Percentiles rank a stretch among this genome's conserved stretches.
Evolutionary conservation across 2,329 filamentous ascomycete species (phyloP).

Genomic region (Leptographium procerum): DNA sequence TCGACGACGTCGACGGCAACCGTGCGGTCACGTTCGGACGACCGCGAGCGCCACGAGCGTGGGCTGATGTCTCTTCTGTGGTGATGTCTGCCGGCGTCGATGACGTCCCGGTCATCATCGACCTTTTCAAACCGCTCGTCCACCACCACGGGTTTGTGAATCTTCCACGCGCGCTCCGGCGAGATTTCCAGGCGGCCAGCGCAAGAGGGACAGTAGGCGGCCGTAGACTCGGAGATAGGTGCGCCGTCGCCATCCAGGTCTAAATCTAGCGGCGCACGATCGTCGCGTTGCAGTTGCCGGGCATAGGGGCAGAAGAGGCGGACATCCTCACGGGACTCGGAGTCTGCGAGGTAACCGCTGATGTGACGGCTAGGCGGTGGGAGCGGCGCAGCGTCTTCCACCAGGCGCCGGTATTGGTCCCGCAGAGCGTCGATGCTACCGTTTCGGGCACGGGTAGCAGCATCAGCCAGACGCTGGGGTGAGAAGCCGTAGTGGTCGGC

Average conservation of each 20-base stretch:
- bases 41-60: background rate
- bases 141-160: conserved; percentile 16
- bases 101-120: no score
- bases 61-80: background rate
- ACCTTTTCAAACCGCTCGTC: background rate
- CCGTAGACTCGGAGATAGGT: background rate
- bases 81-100: background rate
- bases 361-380: conserved; percentile 12
- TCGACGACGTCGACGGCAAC: conserved; percentile 13
- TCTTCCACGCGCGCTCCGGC: conserved; percentile 19
- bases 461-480: conserved; percentile 17
- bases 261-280: conserved; percentile 13
- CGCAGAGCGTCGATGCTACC: conserved; percentile 23
- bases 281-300: conserved; percentile 18
- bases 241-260: conserved; percentile 10
- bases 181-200: conserved; percentile 15
- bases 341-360: background rate
- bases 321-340: conserved; percentile 7
- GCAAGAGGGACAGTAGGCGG: conserved; percentile 17
- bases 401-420: conserved; percentile 22
- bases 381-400: conserved; percentile 9
- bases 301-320: conserved; percentile 22
- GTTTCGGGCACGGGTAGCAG: conserved; percentile 22
- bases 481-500: conserved; percentile 11
- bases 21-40: background rate